phyloP scores from a whole-genome alignment of 371 early-diverging fungal species.

The Mucor lusitanicus region DNA sequence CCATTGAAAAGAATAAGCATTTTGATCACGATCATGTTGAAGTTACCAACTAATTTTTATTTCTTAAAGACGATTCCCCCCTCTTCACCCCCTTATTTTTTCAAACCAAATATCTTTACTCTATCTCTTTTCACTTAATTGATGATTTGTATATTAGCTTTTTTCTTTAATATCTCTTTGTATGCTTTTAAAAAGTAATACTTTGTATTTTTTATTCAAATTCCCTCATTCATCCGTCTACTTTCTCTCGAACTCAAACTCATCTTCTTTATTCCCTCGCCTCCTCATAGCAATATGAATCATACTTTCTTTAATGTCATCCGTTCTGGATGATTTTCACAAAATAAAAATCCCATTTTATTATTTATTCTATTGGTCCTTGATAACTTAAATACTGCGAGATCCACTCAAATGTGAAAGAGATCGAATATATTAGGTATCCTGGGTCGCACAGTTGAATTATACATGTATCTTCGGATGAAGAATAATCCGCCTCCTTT shows the following conservation, averaged over 20 bases:
- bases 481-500: neutral
- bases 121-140: constrained; percentile 1
- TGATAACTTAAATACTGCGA: neutral
- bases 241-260: neutral
- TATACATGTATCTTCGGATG: neutral
- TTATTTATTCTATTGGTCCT: neutral
- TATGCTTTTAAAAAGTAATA: neutral
- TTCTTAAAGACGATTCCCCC: constrained; percentile 2
- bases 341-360: neutral
- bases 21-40: constrained; percentile 4
- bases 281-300: neutral
- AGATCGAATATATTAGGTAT: neutral
- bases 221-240: neutral
- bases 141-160: constrained; percentile 2
- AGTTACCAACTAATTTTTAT: neutral
- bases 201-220: constrained; percentile 1
- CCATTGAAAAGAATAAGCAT: neutral
- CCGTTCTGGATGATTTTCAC: neutral
- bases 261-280: neutral
- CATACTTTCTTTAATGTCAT: neutral
- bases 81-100: neutral
- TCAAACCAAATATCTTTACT: neutral
- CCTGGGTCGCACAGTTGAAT: neutral
- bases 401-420: neutral
- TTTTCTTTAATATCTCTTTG: neutral